phyloP scores from a whole-genome alignment of 2,329 filamentous ascomycete genomes.

The Alternaria rosae region DNA sequence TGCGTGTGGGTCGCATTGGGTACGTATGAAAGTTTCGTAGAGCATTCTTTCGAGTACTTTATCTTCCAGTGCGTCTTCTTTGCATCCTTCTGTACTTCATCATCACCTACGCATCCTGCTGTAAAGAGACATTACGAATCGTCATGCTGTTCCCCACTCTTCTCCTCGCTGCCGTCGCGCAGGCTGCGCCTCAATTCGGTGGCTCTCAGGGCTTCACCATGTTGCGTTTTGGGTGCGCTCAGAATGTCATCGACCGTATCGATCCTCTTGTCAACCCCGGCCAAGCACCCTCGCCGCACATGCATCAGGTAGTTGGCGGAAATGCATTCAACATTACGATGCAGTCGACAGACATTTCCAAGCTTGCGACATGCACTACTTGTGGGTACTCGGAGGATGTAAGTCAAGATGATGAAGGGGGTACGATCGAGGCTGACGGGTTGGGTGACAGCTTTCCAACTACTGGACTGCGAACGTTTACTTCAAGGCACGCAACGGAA shows the following conservation, averaged over 20 bases:
- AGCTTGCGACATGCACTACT: constrained; percentile 51
- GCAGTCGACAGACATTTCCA: constrained; percentile 42
- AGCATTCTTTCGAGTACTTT: not conserved
- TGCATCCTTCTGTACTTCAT: not conserved
- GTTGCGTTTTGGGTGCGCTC: constrained; percentile 44
- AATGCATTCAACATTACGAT: constrained; percentile 58
- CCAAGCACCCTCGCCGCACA: constrained; percentile 42
- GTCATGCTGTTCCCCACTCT: constrained; percentile 32
- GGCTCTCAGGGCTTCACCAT: constrained; percentile 30
- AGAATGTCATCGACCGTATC: constrained; percentile 42
- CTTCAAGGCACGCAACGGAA: constrained; percentile 44
- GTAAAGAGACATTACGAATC: not conserved
- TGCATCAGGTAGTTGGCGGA: constrained; percentile 54
- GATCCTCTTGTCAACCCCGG: constrained; percentile 50
- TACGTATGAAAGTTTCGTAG: not conserved
- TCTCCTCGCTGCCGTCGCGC: constrained; percentile 29
- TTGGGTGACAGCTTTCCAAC: constrained; percentile 20
- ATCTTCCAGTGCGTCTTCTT: not conserved
- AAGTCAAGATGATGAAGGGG: not conserved
- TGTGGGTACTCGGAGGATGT: constrained; percentile 42
- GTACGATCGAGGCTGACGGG: not conserved
- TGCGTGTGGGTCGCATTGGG: not conserved
- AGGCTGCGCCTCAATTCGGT: constrained; percentile 32
- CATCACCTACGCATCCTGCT: not conserved
- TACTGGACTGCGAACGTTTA: constrained; percentile 47